Evolutionary conservation across 2,329 filamentous ascomycete genomes (phyloP).

Genomic region (Pezicula neosporulosa): DNA sequence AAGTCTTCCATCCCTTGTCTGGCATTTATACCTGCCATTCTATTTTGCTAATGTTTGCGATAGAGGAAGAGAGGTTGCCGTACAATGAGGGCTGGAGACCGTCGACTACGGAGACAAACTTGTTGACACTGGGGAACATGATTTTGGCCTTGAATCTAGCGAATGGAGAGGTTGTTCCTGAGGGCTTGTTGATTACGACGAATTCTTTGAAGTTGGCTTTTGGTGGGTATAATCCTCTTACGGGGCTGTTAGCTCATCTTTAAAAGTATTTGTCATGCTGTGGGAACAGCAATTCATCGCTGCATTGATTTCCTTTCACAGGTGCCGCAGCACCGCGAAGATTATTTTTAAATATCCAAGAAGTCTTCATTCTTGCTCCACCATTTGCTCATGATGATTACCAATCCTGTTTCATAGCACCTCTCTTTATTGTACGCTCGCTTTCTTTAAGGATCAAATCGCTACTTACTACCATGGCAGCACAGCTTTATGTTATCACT

Average conservation of each 20-base stretch:
- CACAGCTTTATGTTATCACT: too few relatives aligned
- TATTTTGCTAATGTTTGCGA: not conserved
- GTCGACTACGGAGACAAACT: conserved; percentile 11
- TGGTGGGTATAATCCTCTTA: conserved; percentile 16
- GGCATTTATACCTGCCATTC: not conserved
- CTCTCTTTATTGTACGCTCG: too few relatives aligned
- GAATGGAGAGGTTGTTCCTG: conserved; percentile 15
- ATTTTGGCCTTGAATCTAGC: conserved; percentile 12
- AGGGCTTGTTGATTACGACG: conserved; percentile 10
- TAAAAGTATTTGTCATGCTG: too few relatives aligned
- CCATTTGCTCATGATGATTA: too few relatives aligned
- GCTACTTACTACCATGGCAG: too few relatives aligned
- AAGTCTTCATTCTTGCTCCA: too few relatives aligned
- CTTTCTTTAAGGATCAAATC: too few relatives aligned
- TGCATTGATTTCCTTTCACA: too few relatives aligned
- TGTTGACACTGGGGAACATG: conserved; percentile 14
- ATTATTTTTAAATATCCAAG: too few relatives aligned
- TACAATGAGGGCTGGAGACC: conserved; percentile 31
- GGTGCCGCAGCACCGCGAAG: too few relatives aligned
- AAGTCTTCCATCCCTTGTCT: not conserved
- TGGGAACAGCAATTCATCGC: too few relatives aligned
- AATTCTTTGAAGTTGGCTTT: conserved; percentile 14
- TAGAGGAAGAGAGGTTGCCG: conserved; percentile 32
- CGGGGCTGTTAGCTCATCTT: not conserved
- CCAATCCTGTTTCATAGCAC: too few relatives aligned